Conservation (phyloP, 179 eudicot species). For the Corrigiola litoralis region DNA sequence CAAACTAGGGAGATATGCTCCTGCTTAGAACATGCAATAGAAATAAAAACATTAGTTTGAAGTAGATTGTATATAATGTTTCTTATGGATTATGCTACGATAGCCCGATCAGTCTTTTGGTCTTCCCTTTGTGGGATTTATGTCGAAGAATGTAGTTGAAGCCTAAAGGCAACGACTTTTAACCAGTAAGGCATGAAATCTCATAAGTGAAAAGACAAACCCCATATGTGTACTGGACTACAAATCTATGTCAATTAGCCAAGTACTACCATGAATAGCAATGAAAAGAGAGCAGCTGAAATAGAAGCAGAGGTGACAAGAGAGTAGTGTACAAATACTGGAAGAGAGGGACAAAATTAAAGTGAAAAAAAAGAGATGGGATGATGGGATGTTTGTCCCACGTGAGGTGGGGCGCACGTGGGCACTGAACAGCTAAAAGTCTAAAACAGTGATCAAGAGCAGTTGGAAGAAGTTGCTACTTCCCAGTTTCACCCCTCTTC, state of each 20-base stretch:
- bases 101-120: too few species aligned
- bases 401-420: conserved; percentile 18
- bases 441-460: background rate
- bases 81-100: too few species aligned
- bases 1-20: too few species aligned
- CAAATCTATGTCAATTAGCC: background rate
- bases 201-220: too few species aligned
- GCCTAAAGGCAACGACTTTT: too few species aligned
- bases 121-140: too few species aligned
- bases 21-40: too few species aligned
- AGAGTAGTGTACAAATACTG: background rate
- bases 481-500: background rate
- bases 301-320: conserved; percentile 1
- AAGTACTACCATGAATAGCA: background rate
- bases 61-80: too few species aligned
- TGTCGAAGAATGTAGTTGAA: too few species aligned
- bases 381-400: conserved; percentile 21
- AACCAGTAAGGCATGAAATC: too few species aligned
- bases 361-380: background rate
- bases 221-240: conserved; percentile 13
- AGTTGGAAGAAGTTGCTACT: too few species aligned
- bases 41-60: too few species aligned
- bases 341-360: background rate
- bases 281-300: background rate
- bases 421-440: conserved; percentile 3